These are phyloP conservation scores for Helotiales sp. DNA, from an alignment of 2,329 filamentous ascomycete species.

Conservation along the genomic window DNA sequence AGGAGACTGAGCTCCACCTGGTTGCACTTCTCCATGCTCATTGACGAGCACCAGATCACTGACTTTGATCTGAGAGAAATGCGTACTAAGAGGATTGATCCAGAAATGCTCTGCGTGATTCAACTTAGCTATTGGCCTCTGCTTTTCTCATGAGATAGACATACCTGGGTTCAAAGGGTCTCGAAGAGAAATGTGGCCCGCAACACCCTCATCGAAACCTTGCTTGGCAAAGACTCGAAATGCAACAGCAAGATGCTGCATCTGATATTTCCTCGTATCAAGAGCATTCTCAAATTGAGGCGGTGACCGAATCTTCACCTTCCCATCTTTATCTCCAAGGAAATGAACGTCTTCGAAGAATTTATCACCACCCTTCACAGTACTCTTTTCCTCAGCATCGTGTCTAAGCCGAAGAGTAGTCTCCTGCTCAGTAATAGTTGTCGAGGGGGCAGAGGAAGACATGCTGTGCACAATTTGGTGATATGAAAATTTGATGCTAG, in stretches of 20 bases:
- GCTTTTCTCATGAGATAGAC: too few species aligned
- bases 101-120: constrained; percentile 25
- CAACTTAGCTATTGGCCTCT: neutral
- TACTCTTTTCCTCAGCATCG: neutral
- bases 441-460: neutral
- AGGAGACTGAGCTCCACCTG: constrained; percentile 39
- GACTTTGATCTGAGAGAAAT: constrained; percentile 38
- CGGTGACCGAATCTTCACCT: neutral
- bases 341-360: neutral
- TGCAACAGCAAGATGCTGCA: constrained; percentile 43
- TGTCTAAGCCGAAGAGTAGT: neutral
- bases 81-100: constrained; percentile 17
- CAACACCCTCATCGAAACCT: constrained; percentile 42
- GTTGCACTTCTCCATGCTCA: constrained; percentile 31
- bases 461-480: neutral
- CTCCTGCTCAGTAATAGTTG: neutral
- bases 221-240: constrained; percentile 45
- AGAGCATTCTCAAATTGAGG: constrained; percentile 24
- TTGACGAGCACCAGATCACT: constrained; percentile 47
- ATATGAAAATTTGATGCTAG: neutral
- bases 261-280: constrained; percentile 30
- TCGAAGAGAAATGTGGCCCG: constrained; percentile 43
- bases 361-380: neutral
- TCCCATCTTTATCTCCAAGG: neutral
- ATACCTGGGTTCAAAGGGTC: constrained; percentile 2